These are phyloP conservation scores for Phalaenopsis hybrid DNA, from an alignment of 116 monocot genomes.

Conservation along the genomic window DNA sequence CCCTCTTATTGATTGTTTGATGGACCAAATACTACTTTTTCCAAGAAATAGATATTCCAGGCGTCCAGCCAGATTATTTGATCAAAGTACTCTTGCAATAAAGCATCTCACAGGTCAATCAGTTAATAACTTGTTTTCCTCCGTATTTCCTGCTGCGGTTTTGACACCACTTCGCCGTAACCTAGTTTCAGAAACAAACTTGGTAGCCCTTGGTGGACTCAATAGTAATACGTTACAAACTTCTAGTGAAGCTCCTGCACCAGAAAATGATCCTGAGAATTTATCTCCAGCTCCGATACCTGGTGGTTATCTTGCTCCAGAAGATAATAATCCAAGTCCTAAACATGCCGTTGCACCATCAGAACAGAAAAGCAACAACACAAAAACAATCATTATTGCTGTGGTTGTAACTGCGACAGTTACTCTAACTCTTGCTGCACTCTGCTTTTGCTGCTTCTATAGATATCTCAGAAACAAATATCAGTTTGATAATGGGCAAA, in stretches of 20 bases:
- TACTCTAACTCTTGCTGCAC: conserved; percentile 29
- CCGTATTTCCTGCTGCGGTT: background rate
- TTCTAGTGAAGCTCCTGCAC: background rate
- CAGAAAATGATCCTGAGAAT: background rate
- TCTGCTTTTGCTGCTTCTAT: conserved; percentile 34
- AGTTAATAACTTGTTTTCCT: background rate
- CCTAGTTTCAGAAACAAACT: background rate
- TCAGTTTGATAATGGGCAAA: too few relatives aligned
- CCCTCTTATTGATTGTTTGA: conserved; percentile 31
- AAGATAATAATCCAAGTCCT: conserved; percentile 1
- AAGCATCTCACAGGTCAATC: conserved; percentile 27
- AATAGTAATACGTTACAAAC: too few relatives aligned
- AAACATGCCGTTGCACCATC: conserved; percentile 4
- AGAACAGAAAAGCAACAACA: conserved; percentile 14
- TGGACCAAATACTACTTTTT: conserved; percentile 11
- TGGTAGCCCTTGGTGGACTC: background rate
- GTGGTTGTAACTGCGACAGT: conserved; percentile 37
- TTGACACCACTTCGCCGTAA: background rate
- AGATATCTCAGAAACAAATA: too few relatives aligned
- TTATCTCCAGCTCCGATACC: conserved; percentile 9
- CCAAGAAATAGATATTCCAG: conserved; percentile 5
- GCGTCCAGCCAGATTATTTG: conserved; percentile 19
- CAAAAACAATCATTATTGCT: conserved; percentile 21
- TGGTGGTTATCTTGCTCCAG: background rate
- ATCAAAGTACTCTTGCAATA: conserved; percentile 21